These are phyloP conservation scores for Pyrus betulifolia DNA, from an alignment of 306 rosid species.

Conservation along the genomic window DNA sequence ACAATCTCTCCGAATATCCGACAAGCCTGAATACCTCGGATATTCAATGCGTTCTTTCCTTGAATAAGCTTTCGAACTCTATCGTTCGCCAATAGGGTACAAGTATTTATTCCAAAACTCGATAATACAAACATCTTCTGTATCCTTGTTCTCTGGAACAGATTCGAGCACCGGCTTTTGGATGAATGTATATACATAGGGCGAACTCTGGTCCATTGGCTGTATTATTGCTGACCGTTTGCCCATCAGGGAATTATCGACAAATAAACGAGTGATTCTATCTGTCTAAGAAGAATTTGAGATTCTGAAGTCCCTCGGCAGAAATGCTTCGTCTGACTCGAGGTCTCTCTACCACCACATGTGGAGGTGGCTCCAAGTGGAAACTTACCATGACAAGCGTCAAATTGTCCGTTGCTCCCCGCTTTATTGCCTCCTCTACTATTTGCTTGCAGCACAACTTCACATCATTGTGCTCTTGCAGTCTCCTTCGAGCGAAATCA, in stretches of 20 bases:
- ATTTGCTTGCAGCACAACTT: conserved; percentile 71
- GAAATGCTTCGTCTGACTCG: conserved; percentile 78
- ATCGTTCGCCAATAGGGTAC: conserved; percentile 13
- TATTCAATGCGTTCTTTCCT: conserved; percentile 14
- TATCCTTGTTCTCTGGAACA: conserved; percentile 17
- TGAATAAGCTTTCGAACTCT: conserved; percentile 5
- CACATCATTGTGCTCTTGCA: conserved; percentile 85
- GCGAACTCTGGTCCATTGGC: conserved; percentile 11
- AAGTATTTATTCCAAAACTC: conserved; percentile 18
- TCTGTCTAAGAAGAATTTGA: conserved; percentile 48
- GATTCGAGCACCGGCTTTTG: conserved; percentile 6
- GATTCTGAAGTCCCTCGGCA: conserved; percentile 74
- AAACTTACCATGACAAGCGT: conserved; percentile 77
- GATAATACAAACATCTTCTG: neutral
- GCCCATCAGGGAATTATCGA: neutral
- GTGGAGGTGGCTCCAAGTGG: conserved; percentile 73
- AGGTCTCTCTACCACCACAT: conserved; percentile 47
- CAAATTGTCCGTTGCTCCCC: conserved; percentile 66
- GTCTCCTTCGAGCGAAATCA: conserved; percentile 69
- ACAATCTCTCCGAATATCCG: neutral
- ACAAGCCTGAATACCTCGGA: neutral
- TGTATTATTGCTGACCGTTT: neutral
- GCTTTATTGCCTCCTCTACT: conserved; percentile 71
- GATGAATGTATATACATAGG: conserved; percentile 36
- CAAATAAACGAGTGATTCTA: neutral